Base-by-base conservation (phyloP, 208 protist species). In the Acanthamoeba sp. region DNA sequence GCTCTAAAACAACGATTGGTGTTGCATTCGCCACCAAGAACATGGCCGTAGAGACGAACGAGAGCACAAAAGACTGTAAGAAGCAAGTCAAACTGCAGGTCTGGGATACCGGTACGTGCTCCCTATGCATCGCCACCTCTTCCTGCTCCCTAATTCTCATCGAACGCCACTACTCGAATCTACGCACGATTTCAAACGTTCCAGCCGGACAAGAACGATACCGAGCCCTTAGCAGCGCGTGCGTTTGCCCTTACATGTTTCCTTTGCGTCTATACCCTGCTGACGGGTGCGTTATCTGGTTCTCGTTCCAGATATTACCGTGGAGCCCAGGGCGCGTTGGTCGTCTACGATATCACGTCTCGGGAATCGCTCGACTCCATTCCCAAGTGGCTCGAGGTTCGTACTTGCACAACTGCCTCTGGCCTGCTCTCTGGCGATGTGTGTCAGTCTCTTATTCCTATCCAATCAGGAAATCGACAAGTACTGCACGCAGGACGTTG, bases 321-420 rank as follows among this genome's bases (percentile, higher is more conserved):
- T 93, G 99, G 99, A 22, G 99, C 99, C 14, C 98, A 98, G 64
- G 99, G 99, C 16, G 99, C 99, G n/a, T 96, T 99, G 57, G 98
- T 99, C 40, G 99, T 99, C 24, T 99, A 99, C 95, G 99, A 99
- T 94, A 99, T 99, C 76, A 99, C 99, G 7, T 97, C 96, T 84
- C 94, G 93, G 48, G 36, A 87, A 27, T 87, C 78, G 12, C n/a
- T 87, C 22, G 78, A 87, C 45, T 59, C 40, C 29, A 78, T 93
- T 27, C 52, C 59, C 66, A 87, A 87, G 32, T 87, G 78, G 78
- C 48, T 87, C 18, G 78, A 87, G 78, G 69, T 78, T 42, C 14
- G 69, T 36, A 20, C 69, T n/a, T 1, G 24, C 69, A 55, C 16
- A 55, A 55, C 10, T 20, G 16, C 48, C 48, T 16, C 48, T 55